phyloP scores from a whole-genome alignment of 345 rosid species.

The Pistacia vera region DNA sequence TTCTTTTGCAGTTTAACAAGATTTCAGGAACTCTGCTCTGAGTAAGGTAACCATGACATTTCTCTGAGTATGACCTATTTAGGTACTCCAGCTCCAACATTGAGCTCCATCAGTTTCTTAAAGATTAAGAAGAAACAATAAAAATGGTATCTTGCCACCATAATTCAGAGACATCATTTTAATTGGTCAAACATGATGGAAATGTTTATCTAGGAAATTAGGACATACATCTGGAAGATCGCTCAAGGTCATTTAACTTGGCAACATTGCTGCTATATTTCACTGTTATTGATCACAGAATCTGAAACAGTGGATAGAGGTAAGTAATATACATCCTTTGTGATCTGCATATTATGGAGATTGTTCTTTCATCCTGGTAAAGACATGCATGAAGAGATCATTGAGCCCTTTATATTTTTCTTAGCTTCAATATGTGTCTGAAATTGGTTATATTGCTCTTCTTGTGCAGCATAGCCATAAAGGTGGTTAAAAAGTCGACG shows the following conservation, averaged over 20 bases:
- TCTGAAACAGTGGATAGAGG: not conserved
- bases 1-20: conserved; percentile 45
- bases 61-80: not conserved
- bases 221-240: not conserved
- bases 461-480: not conserved
- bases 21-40: conserved; percentile 55
- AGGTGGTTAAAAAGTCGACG: not conserved
- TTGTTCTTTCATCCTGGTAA: not conserved
- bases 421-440: not conserved
- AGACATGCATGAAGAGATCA: not conserved
- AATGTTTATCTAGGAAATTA: not conserved
- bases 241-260: not conserved
- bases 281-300: not conserved
- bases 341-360: not conserved
- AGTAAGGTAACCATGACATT: conserved; percentile 16
- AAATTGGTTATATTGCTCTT: not conserved
- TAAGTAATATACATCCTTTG: not conserved
- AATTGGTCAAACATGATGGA: not conserved
- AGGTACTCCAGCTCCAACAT: not conserved
- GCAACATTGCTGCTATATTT: not conserved
- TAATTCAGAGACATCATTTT: not conserved
- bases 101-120: not conserved
- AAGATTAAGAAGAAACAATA: not conserved
- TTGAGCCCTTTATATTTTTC: not conserved
- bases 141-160: not conserved